These are phyloP conservation scores for Cordyceps pruinosa DNA, from an alignment of 2,329 filamentous ascomycete genomes.

Conservation along the genomic window DNA sequence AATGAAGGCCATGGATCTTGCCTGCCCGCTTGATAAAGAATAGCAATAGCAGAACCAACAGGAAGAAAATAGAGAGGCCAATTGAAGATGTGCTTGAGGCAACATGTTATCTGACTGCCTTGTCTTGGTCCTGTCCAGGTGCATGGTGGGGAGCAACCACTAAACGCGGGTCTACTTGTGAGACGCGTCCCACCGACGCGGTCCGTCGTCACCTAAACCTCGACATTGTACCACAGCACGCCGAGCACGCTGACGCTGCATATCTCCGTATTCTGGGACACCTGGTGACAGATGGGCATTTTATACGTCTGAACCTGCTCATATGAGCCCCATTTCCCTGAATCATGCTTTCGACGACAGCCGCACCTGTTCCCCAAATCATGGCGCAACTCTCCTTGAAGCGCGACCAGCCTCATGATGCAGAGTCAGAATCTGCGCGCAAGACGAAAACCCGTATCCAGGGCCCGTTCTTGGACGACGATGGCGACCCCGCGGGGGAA, in stretches of 20 bases:
- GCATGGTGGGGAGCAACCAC: conserved; percentile 17
- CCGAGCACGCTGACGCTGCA: neutral
- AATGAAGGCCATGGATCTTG: no score
- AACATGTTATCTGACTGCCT: neutral
- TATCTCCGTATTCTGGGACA: neutral
- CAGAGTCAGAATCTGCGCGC: conserved; percentile 22
- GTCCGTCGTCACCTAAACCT: neutral
- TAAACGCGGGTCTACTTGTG: conserved; percentile 21
- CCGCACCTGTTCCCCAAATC: conserved; percentile 47
- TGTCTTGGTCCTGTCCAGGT: neutral
- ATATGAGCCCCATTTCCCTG: neutral
- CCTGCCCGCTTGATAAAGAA: no score
- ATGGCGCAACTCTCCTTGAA: conserved; percentile 33
- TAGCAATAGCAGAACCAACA: no score
- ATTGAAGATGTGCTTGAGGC: no score
- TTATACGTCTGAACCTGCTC: neutral
- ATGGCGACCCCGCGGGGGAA: conserved; percentile 29
- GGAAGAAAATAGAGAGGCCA: no score
- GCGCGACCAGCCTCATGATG: conserved; percentile 29
- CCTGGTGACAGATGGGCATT: neutral
- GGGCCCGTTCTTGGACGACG: conserved; percentile 34
- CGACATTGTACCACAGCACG: neutral
- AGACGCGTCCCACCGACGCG: conserved; percentile 20
- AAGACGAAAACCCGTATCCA: conserved; percentile 28
- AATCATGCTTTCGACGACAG: conserved; percentile 53